phyloP scores from a whole-genome alignment of 2,329 filamentous ascomycete species.

The Lomentospora prolificans region DNA sequence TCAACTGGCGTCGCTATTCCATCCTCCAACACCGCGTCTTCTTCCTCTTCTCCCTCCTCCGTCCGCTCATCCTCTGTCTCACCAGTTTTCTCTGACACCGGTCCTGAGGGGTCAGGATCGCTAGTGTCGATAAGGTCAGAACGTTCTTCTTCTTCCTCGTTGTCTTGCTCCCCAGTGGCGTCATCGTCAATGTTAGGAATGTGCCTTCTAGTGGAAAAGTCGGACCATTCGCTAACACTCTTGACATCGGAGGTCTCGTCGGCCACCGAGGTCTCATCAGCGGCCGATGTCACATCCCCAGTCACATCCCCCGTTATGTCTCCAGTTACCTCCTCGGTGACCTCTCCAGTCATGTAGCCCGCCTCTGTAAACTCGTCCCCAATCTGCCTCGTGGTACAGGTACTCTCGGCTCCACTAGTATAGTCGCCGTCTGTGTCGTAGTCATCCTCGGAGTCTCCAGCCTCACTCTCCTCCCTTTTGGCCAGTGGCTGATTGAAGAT shows the following conservation, averaged over 20 bases:
- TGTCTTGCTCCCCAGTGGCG: constrained; percentile 20
- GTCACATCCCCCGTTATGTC: constrained; percentile 1
- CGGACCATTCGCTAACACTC: constrained; percentile 77
- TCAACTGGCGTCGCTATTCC: constrained; percentile 35
- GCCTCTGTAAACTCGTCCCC: constrained; percentile 22
- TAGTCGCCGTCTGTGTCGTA: constrained; percentile 69
- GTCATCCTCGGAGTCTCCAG: constrained; percentile 51
- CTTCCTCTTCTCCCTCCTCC: constrained; percentile 21
- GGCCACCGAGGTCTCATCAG: constrained; percentile 11
- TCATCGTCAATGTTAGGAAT: constrained; percentile 38
- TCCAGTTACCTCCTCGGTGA: not conserved
- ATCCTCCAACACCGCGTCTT: constrained; percentile 24
- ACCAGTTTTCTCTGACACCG: constrained; percentile 14
- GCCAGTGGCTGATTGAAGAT: constrained; percentile 77
- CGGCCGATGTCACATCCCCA: not conserved
- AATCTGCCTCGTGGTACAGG: constrained; percentile 63
- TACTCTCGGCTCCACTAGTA: constrained; percentile 79
- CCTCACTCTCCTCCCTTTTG: constrained; percentile 21
- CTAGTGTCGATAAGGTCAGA: constrained; percentile 31
- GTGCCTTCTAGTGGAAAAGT: constrained; percentile 68
- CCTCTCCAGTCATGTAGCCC: constrained; percentile 4
- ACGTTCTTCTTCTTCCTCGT: constrained; percentile 22
- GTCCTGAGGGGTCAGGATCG: constrained; percentile 19
- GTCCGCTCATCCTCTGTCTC: constrained; percentile 24
- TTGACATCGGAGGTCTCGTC: constrained; percentile 40